Percentiles rank a stretch among this genome's conserved stretches.
Evolutionary conservation across 2,329 filamentous ascomycete genomes (phyloP).

Genomic region (Myriosclerotinia curreyana): DNA sequence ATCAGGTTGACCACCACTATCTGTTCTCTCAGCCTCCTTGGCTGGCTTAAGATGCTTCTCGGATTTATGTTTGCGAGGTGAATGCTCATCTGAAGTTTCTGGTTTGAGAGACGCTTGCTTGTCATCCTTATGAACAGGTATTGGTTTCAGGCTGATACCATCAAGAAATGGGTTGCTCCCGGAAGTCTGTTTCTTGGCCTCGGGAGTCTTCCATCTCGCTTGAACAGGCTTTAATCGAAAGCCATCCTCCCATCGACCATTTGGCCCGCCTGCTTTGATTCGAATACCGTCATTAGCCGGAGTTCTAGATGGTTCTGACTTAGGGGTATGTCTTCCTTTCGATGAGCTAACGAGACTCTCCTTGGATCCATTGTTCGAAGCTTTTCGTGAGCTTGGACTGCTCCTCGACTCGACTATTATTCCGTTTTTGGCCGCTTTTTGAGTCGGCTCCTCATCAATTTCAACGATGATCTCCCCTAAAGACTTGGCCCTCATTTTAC

Average conservation of each 20-base stretch:
- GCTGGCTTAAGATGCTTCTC: slow-evolving; percentile 30
- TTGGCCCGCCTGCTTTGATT: slow-evolving; percentile 32
- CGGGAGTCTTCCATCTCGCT: slow-evolving; percentile 39
- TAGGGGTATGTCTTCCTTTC: slow-evolving; percentile 39
- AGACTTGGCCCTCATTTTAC: slow-evolving; percentile 17
- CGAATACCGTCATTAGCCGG: slow-evolving; percentile 30
- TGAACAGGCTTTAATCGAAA: slow-evolving; percentile 36
- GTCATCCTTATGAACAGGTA: slow-evolving; percentile 25
- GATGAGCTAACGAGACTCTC: slow-evolving; percentile 12
- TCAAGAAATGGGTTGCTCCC: slow-evolving; percentile 28
- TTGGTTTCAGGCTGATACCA: slow-evolving; percentile 37
- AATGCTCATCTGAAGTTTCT: slow-evolving; percentile 15
- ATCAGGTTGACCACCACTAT: slow-evolving; percentile 2
- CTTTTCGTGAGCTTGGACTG: slow-evolving; percentile 19
- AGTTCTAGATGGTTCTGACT: slow-evolving; percentile 42
- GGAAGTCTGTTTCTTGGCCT: slow-evolving; percentile 4
- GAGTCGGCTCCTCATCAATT: slow-evolving; percentile 4
- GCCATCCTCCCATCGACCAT: slow-evolving; percentile 34
- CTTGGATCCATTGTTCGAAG: slow-evolving; percentile 26
- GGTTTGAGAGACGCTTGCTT: slow-evolving; percentile 26
- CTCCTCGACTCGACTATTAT: slow-evolving; percentile 6
- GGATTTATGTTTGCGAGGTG: slow-evolving; percentile 30
- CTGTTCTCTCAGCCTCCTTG: slow-evolving; percentile 20
- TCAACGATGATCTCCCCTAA: slow-evolving; percentile 20
- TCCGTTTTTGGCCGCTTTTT: slow-evolving; percentile 5